Conservation (phyloP, 1,284 basidiomycete species). For the Moniliophthora roreri region DNA sequence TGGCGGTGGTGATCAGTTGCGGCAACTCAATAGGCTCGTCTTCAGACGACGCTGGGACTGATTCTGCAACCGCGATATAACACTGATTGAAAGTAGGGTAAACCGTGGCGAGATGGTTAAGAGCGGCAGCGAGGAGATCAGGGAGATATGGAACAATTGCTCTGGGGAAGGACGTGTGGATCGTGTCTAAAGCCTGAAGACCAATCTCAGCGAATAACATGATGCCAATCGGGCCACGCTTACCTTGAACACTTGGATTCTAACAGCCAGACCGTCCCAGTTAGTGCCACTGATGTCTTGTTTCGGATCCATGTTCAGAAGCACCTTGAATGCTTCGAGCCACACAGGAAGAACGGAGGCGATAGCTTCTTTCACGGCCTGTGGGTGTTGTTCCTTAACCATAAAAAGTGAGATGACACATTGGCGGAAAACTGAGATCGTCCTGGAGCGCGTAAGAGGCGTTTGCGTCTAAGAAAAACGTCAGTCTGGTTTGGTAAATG, state of each 20-base stretch:
- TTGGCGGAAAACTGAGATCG: slow-evolving; percentile 88
- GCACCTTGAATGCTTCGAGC: slow-evolving; percentile 82
- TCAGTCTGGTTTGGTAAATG: slow-evolving; percentile 3
- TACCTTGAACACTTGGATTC: slow-evolving; percentile 81
- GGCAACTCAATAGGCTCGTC: slow-evolving; percentile 77
- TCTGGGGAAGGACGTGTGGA: slow-evolving; percentile 77
- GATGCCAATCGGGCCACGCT: not conserved
- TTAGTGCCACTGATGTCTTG: slow-evolving; percentile 57
- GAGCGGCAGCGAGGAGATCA: slow-evolving; percentile 59
- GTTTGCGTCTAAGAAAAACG: slow-evolving; percentile 57
- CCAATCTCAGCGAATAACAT: not conserved
- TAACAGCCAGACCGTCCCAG: slow-evolving; percentile 79
- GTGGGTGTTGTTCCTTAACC: slow-evolving; percentile 91
- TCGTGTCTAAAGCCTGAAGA: slow-evolving; percentile 62
- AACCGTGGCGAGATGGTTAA: slow-evolving; percentile 67
- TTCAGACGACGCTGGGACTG: slow-evolving; percentile 66
- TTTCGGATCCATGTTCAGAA: slow-evolving; percentile 67
- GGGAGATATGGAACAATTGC: slow-evolving; percentile 60
- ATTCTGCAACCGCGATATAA: slow-evolving; percentile 62
- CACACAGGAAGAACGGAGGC: slow-evolving; percentile 84
- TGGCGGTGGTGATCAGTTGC: slow-evolving; percentile 73
- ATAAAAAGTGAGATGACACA: slow-evolving; percentile 89
- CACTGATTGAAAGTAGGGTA: slow-evolving; percentile 67
- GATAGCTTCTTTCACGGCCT: slow-evolving; percentile 81
- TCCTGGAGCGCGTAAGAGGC: slow-evolving; percentile 78